phyloP scores from a whole-genome alignment of 257 asterid genomes.

The Solanum rostratum region DNA sequence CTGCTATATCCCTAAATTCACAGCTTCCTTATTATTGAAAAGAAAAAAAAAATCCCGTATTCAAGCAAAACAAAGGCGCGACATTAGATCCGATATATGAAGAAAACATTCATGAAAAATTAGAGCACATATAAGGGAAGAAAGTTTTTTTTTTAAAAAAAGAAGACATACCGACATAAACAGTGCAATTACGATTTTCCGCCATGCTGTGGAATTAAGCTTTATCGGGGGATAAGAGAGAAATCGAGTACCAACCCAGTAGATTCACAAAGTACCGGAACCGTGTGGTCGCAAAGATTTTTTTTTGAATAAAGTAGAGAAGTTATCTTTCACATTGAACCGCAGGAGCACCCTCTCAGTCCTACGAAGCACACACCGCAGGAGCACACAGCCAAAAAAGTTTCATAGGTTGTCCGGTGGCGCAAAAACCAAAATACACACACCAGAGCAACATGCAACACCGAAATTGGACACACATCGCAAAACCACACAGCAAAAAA shows the following conservation, averaged over 20 bases:
- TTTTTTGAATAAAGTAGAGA: not conserved
- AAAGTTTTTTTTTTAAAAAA: too few relatives aligned
- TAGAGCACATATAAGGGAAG: not conserved
- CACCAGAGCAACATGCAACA: too few relatives aligned
- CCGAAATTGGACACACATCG: too few relatives aligned
- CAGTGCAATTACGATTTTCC: conserved; percentile 32
- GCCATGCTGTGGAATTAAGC: conserved; percentile 28
- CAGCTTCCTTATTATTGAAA: not conserved
- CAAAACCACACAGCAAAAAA: too few relatives aligned
- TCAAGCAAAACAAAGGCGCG: not conserved
- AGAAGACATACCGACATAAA: conserved; percentile 54
- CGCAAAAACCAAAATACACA: too few relatives aligned
- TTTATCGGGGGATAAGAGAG: not conserved
- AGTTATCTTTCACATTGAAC: too few relatives aligned
- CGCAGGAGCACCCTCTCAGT: too few relatives aligned
- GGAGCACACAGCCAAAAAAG: too few relatives aligned
- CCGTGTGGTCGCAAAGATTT: not conserved
- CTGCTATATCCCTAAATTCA: not conserved
- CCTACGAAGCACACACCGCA: too few relatives aligned
- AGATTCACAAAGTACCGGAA: not conserved
- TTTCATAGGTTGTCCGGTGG: too few relatives aligned
- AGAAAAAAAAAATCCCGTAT: not conserved
- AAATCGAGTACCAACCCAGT: not conserved
- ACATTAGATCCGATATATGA: not conserved
- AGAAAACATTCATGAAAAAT: not conserved